Conservation (phyloP, 768 basidiomycete species). For the Leccinum boreale region DNA sequence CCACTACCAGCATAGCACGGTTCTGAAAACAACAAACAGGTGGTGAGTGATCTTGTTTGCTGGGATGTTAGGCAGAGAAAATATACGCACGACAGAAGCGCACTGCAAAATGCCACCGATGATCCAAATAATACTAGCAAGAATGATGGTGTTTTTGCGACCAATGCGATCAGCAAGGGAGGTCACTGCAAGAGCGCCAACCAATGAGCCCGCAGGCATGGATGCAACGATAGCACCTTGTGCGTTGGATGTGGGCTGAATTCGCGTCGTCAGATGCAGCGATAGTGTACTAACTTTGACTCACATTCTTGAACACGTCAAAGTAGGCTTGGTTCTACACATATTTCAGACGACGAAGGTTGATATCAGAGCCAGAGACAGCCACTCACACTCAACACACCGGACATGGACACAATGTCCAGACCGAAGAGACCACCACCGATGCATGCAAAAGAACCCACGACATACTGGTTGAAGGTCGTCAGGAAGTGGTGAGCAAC, state of each 20-base stretch:
- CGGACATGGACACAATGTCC: constrained; percentile 83
- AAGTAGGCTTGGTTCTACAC: constrained; percentile 28
- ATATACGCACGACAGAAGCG: constrained; percentile 42
- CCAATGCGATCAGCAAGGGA: constrained; percentile 63
- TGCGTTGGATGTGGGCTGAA: constrained; percentile 45
- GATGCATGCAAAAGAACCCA: constrained; percentile 79
- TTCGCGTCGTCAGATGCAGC: constrained; percentile 3
- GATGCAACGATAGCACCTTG: constrained; percentile 77
- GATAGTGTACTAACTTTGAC: not conserved
- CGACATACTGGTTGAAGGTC: constrained; percentile 56
- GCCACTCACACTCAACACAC: constrained; percentile 53
- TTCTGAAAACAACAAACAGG: constrained; percentile 35
- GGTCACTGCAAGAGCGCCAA: constrained; percentile 62
- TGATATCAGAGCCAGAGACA: not conserved
- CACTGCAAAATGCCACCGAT: constrained; percentile 72
- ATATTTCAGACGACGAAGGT: not conserved
- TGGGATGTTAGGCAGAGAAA: not conserved
- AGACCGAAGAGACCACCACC: constrained; percentile 77
- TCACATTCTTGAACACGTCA: constrained; percentile 23
- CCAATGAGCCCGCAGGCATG: constrained; percentile 72
- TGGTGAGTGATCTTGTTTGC: not conserved
- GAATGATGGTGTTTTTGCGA: constrained; percentile 62
- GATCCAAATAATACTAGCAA: constrained; percentile 69
- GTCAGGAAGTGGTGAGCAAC: constrained; percentile 3
- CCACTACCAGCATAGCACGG: constrained; percentile 72